These are phyloP conservation scores for Ganoderma meredithae DNA, from an alignment of 1,284 basidiomycete species.

Conservation along the genomic window DNA sequence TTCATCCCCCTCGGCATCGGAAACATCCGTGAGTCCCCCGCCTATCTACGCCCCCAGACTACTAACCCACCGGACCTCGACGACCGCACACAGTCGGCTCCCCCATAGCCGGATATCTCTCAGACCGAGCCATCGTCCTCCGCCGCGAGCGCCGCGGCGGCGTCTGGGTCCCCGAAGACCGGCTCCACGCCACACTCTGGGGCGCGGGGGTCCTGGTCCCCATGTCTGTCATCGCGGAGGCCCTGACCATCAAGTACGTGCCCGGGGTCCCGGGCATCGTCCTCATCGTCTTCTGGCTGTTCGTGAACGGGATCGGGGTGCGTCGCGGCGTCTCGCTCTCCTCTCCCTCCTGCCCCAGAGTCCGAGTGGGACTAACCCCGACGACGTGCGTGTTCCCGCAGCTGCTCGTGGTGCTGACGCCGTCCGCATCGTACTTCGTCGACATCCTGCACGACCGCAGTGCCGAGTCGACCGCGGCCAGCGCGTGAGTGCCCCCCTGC, in stretches of 20 bases:
- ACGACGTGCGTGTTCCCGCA: no score
- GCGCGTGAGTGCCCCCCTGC: slow-evolving; percentile 41
- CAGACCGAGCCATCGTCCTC: slow-evolving; percentile 54
- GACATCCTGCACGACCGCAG: slow-evolving; percentile 60
- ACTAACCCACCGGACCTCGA: no score
- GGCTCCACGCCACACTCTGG: slow-evolving; percentile 56
- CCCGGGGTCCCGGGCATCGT: slow-evolving; percentile 49
- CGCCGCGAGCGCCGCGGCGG: slow-evolving; percentile 57
- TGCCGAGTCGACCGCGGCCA: slow-evolving; percentile 59
- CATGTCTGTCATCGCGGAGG: slow-evolving; percentile 45
- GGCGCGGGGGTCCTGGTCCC: slow-evolving; percentile 56
- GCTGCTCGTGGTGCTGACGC: slow-evolving; percentile 57
- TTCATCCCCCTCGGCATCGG: slow-evolving; percentile 69
- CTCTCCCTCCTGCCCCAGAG: no score
- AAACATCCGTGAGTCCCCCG: slow-evolving; percentile 58
- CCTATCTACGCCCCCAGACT: no score
- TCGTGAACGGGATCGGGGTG: slow-evolving; percentile 59
- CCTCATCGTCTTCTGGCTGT: slow-evolving; percentile 51
- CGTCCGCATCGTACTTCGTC: slow-evolving; percentile 62
- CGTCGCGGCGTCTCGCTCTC: slow-evolving; percentile 31
- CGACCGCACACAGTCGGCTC: slow-evolving; percentile 51
- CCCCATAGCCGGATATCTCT: slow-evolving; percentile 57
- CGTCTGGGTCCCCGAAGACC: slow-evolving; percentile 65
- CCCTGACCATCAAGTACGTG: slow-evolving; percentile 47
- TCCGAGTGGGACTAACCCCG: no score